phyloP scores from a whole-genome alignment of 768 basidiomycete genomes.

The Suillus discolor region DNA sequence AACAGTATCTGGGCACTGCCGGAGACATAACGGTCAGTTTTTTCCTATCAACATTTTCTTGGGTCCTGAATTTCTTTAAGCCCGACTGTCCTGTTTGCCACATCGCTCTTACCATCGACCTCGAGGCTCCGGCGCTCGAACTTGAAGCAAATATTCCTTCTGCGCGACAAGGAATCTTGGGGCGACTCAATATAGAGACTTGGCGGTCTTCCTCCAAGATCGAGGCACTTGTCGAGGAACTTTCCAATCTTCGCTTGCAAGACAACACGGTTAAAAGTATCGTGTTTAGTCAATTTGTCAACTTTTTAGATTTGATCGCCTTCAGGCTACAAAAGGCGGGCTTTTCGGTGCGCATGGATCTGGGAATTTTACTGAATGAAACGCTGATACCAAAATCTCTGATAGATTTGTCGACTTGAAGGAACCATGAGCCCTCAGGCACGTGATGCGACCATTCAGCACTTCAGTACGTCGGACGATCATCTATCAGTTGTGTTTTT shows the following conservation, averaged over 20 bases:
- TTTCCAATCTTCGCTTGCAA: conserved; percentile 78
- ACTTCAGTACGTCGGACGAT: conserved; percentile 72
- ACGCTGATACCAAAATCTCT: conserved; percentile 12
- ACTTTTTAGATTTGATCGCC: conserved; percentile 91
- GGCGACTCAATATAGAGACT: conserved; percentile 82
- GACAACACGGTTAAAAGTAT: conserved; percentile 95
- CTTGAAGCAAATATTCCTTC: conserved; percentile 56
- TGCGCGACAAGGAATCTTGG: conserved; percentile 88
- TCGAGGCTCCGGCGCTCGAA: conserved; percentile 93
- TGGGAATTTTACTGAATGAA: background rate
- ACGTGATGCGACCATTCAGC: conserved; percentile 90
- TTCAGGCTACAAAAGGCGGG: conserved; percentile 91
- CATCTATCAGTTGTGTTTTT: background rate
- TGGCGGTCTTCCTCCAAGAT: conserved; percentile 98
- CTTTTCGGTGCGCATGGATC: conserved; percentile 58
- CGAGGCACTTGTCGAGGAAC: conserved; percentile 93
- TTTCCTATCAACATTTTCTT: background rate
- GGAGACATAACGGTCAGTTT: conserved; percentile 61
- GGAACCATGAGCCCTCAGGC: conserved; percentile 98
- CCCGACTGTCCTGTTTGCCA: conserved; percentile 97
- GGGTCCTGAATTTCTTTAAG: conserved; percentile 36
- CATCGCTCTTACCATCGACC: conserved; percentile 87
- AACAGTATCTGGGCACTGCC: conserved; percentile 82
- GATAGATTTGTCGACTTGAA: conserved; percentile 88
- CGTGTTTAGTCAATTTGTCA: conserved; percentile 96